Conservation (phyloP, 129 eudicot species). For the Centaurea solstitialis region DNA sequence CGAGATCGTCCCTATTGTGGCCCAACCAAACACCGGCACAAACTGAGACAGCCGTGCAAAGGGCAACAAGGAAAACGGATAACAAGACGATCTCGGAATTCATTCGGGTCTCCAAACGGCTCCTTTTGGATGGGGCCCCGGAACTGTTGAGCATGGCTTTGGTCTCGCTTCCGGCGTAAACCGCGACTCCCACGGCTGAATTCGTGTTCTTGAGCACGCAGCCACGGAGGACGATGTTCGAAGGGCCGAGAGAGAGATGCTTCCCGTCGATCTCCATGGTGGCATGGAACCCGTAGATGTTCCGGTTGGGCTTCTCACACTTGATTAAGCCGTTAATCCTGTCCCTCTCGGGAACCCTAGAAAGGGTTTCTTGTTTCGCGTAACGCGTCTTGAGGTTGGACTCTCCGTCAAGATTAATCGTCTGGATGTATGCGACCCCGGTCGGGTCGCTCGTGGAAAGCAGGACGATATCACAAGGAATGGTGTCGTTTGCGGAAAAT, state of each 20-base stretch:
- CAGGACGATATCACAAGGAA: slow-evolving; percentile 95
- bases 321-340: slow-evolving; percentile 71
- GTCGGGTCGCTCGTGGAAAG: slow-evolving; percentile 93
- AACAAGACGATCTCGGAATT: slow-evolving; percentile 73
- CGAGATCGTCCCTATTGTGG: slow-evolving; percentile 64
- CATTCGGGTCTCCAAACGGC: slow-evolving; percentile 88
- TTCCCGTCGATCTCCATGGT: slow-evolving; percentile 89
- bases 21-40: slow-evolving; percentile 87
- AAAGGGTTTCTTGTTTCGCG: slow-evolving; percentile 93
- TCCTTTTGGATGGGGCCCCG: slow-evolving; percentile 93
- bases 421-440: slow-evolving; percentile 93
- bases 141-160: slow-evolving; percentile 97
- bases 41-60: slow-evolving; percentile 64
- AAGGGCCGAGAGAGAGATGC: slow-evolving; percentile 90
- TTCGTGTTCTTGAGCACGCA: slow-evolving; percentile 91
- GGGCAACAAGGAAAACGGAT: slow-evolving; percentile 63
- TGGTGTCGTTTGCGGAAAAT: slow-evolving; percentile 67
- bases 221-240: slow-evolving; percentile 90
- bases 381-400: slow-evolving; percentile 91
- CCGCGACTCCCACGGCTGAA: slow-evolving; percentile 88
- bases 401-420: slow-evolving; percentile 94
- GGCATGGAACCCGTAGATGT: slow-evolving; percentile 87
- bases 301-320: slow-evolving; percentile 95
- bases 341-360: slow-evolving; percentile 54
- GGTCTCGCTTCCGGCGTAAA: slow-evolving; percentile 92